A percentile compares a stretch with the other conserved stretches of the same genome.
phyloP scores from a whole-genome alignment of 805 yeast genomes.

The Wickerhamiella galacta region DNA sequence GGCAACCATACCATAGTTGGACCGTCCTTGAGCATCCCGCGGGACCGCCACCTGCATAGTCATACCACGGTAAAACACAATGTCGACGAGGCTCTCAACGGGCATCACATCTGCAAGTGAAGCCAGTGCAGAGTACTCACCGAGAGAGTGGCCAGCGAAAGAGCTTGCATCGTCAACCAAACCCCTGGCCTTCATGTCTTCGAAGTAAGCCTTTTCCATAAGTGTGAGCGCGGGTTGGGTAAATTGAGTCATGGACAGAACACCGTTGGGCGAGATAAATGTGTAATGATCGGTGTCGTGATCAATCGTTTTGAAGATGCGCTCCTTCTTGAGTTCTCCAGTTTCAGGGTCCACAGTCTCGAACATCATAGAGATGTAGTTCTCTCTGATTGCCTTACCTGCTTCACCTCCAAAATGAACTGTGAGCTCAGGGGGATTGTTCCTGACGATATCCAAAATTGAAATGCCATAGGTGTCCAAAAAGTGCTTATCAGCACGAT shows the following conservation, averaged over 20 bases:
- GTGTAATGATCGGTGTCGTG: slow-evolving; percentile 70
- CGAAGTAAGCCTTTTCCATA: slow-evolving; percentile 98
- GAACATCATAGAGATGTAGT: slow-evolving; percentile 92
- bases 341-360: slow-evolving; percentile 70
- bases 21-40: slow-evolving; percentile 85
- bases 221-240: slow-evolving; percentile 98
- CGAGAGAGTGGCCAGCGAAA: slow-evolving; percentile 98
- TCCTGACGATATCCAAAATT: slow-evolving; percentile 82
- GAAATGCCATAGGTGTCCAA: slow-evolving; percentile 92
- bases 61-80: slow-evolving; percentile 99
- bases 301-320: slow-evolving; percentile 84
- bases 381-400: slow-evolving; percentile 87
- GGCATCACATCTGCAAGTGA: slow-evolving; percentile 98
- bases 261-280: slow-evolving; percentile 84
- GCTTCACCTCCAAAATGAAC: slow-evolving; percentile 96
- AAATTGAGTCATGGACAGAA: slow-evolving; percentile 94
- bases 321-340: slow-evolving; percentile 75
- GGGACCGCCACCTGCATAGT: slow-evolving; percentile 99
- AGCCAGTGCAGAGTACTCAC: slow-evolving; percentile 96
- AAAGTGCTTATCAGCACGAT: slow-evolving; percentile 90
- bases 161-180: slow-evolving; percentile 82
- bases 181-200: slow-evolving; percentile 92
- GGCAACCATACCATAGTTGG: slow-evolving; percentile 98
- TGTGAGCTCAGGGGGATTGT: slow-evolving; percentile 89
- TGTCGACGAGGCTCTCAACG: slow-evolving; percentile 89